A percentile compares a stretch with the other conserved stretches of the same genome.
These are phyloP conservation scores for Acacia melanoxylon DNA, from an alignment of 306 rosid species.

Conservation along the genomic window DNA sequence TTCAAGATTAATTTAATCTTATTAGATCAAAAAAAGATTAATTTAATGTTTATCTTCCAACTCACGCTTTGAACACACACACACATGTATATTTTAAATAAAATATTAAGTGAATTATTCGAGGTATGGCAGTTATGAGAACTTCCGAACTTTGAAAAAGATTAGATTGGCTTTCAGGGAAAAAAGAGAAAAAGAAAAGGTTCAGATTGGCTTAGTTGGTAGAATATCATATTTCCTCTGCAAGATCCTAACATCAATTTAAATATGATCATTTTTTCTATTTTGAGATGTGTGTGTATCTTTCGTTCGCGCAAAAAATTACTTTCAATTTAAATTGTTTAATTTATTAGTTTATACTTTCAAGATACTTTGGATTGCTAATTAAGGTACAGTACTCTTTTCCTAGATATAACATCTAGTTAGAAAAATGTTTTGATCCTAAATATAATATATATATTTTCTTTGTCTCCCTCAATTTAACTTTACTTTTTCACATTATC, in stretches of 20 bases:
- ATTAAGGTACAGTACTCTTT: no score
- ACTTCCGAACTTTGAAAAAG: background rate
- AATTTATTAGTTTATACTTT: background rate
- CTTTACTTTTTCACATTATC: background rate
- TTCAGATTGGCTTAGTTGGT: background rate
- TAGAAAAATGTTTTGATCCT: no score
- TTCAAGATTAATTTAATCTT: background rate
- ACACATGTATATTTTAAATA: background rate
- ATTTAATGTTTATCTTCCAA: background rate
- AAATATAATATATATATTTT: no score
- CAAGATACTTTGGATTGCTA: background rate
- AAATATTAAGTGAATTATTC: background rate
- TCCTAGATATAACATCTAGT: no score
- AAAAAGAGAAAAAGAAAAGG: no score
- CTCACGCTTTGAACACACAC: background rate
- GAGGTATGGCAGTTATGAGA: background rate
- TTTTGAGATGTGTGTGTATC: background rate
- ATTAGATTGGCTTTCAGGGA: background rate
- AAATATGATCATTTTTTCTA: background rate
- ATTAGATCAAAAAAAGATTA: no score
- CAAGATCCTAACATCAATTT: background rate
- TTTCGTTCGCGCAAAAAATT: background rate
- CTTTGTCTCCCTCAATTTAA: background rate
- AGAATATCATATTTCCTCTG: background rate
- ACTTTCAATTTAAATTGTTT: background rate